Conservation (phyloP, 371 early-diverging fungal species). For the Nematocida sp. region DNA sequence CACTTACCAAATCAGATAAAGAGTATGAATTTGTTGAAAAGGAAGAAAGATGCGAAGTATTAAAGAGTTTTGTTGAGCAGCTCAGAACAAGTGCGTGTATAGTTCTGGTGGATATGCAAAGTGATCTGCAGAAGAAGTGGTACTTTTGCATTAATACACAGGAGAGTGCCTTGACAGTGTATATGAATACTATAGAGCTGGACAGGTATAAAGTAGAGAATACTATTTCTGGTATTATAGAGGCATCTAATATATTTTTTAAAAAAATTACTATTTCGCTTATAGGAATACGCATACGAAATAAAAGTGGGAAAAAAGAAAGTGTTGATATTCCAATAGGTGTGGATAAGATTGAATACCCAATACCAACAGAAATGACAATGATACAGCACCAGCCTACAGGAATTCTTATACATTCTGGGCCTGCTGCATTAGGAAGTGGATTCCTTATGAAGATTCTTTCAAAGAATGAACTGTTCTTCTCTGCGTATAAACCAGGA, state of each 20-base stretch:
- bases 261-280: neutral
- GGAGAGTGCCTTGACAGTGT: neutral
- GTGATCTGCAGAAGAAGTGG: no score
- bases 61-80: constrained; percentile 9
- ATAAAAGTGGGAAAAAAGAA: constrained; percentile 46
- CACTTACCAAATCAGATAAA: constrained; percentile 17
- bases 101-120: constrained; percentile 19
- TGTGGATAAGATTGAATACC: neutral
- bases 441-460: constrained; percentile 25
- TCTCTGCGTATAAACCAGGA: neutral
- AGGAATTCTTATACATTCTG: neutral
- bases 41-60: constrained; percentile 26
- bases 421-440: neutral
- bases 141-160: constrained; percentile 8
- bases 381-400: constrained; percentile 2
- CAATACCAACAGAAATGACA: constrained; percentile 15
- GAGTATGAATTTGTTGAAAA: constrained; percentile 21
- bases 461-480: neutral
- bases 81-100: constrained; percentile 32
- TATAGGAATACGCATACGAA: constrained; percentile 22
- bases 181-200: neutral
- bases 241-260: constrained; percentile 25
- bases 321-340: constrained; percentile 14
- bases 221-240: neutral
- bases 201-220: neutral